phyloP scores from a whole-genome alignment of 768 basidiomycete species.

The Paxillus ammoniavirescens region DNA sequence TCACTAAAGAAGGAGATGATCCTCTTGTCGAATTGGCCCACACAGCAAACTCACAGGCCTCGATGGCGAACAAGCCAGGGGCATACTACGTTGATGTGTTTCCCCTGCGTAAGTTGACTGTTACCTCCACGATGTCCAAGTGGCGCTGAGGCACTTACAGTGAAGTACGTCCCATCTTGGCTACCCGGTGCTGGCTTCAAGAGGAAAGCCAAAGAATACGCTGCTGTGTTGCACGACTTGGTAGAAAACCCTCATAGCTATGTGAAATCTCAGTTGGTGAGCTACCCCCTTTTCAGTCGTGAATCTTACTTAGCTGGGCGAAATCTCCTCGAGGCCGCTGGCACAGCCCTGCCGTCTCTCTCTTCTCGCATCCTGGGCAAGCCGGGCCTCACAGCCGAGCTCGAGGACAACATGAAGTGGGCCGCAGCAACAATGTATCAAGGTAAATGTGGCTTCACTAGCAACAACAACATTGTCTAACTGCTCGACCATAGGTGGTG shows the following conservation, averaged over 20 bases:
- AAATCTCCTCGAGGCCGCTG: constrained; percentile 8
- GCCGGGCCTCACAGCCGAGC: constrained; percentile 9
- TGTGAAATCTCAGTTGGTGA: constrained; percentile 15
- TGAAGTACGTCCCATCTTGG: constrained; percentile 25
- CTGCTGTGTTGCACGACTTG: neutral
- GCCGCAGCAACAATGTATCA: constrained; percentile 8
- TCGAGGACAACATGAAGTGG: constrained; percentile 18
- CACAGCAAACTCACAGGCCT: constrained; percentile 24
- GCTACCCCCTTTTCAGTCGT: neutral
- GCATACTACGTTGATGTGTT: constrained; percentile 16
- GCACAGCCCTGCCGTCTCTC: constrained; percentile 15
- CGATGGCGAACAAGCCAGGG: constrained; percentile 2
- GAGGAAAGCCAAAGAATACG: constrained; percentile 7
- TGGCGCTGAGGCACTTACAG: constrained; percentile 2
- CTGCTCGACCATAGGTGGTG: constrained; percentile 14
- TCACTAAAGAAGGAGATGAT: constrained; percentile 35
- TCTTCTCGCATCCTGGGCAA: constrained; percentile 8
- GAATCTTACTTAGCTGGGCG: neutral
- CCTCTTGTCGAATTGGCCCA: constrained; percentile 32
- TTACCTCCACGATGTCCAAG: neutral
- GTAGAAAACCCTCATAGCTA: constrained; percentile 13
- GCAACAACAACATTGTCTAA: neutral
- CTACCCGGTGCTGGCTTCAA: constrained; percentile 20
- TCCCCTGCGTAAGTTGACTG: constrained; percentile 10
- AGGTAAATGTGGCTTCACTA: constrained; percentile 1